A percentile compares a stretch with the other conserved stretches of the same genome.
Evolutionary conservation across 306 rosid genomes (phyloP).

Genomic region (Acacia acuminata): DNA sequence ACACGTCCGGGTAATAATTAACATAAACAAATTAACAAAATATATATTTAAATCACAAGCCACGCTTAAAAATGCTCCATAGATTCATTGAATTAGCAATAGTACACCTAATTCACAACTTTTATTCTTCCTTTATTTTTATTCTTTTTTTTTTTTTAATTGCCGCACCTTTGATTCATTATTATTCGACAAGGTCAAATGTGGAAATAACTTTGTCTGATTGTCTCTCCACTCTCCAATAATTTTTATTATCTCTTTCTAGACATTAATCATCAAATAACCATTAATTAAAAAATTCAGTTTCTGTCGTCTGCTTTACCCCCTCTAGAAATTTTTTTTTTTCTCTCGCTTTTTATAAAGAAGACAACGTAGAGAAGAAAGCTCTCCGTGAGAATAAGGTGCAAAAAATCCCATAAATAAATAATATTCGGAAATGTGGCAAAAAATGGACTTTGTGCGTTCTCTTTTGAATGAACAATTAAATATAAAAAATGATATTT

Average conservation of each 20-base stretch:
- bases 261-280: too few species aligned
- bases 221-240: neutral
- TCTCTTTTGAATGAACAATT: too few species aligned
- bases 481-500: too few species aligned
- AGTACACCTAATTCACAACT: neutral
- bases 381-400: neutral
- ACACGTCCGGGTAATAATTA: neutral
- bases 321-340: too few species aligned
- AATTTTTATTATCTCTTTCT: neutral
- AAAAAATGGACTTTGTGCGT: too few species aligned
- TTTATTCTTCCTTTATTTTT: neutral
- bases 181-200: neutral
- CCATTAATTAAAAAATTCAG: neutral
- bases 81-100: neutral
- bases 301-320: neutral
- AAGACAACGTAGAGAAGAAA: neutral
- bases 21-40: too few species aligned
- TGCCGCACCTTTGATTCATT: neutral
- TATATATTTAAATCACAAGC: neutral
- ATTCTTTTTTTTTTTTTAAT: neutral
- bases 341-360: neutral
- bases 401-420: neutral
- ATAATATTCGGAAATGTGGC: too few species aligned
- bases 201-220: neutral
- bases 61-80: neutral